A percentile compares a stretch with the other conserved stretches of the same genome.
phyloP scores from a whole-genome alignment of 1,284 basidiomycete species.

The Pulchroboletus neoregius region DNA sequence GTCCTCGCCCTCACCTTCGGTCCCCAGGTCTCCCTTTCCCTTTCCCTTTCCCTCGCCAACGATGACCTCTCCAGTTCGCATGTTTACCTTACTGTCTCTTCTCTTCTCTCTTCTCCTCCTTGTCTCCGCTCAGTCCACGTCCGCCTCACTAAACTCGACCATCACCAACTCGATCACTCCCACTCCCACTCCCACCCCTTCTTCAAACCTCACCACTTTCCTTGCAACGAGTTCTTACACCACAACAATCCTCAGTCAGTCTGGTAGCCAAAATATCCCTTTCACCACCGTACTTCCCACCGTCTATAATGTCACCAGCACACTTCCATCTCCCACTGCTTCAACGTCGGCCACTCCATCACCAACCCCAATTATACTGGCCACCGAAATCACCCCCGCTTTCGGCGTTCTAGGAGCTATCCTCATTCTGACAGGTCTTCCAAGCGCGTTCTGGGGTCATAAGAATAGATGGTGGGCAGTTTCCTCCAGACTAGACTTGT shows the following conservation, averaged over 20 bases:
- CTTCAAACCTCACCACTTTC: conserved; percentile 42
- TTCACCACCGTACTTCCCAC: conserved; percentile 54
- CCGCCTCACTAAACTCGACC: conserved; percentile 12
- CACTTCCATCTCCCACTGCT: conserved; percentile 38
- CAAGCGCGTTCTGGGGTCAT: conserved; percentile 87
- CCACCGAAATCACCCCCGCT: conserved; percentile 79
- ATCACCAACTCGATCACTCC: conserved; percentile 4
- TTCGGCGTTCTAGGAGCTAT: conserved; percentile 88
- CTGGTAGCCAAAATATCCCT: conserved; percentile 45
- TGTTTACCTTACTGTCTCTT: conserved; percentile 17
- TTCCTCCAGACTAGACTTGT: conserved; percentile 12
- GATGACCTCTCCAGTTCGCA: conserved; percentile 16
- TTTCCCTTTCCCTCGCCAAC: conserved; percentile 3
- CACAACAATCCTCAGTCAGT: conserved; percentile 45
- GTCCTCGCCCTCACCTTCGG: background rate
- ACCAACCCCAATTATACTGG: conserved; percentile 55
- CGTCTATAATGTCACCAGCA: conserved; percentile 56
- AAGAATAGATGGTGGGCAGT: conserved; percentile 80
- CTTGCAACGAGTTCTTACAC: conserved; percentile 48
- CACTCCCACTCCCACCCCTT: conserved; percentile 12
- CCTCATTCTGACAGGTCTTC: conserved; percentile 85
- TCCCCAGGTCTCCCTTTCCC: background rate
- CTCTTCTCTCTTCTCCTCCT: conserved; percentile 22
- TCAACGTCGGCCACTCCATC: conserved; percentile 46
- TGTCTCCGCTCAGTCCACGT: conserved; percentile 28